Base-by-base conservation (phyloP, 2,329 filamentous ascomycete species). In the Sclerotinia glacialis region DNA sequence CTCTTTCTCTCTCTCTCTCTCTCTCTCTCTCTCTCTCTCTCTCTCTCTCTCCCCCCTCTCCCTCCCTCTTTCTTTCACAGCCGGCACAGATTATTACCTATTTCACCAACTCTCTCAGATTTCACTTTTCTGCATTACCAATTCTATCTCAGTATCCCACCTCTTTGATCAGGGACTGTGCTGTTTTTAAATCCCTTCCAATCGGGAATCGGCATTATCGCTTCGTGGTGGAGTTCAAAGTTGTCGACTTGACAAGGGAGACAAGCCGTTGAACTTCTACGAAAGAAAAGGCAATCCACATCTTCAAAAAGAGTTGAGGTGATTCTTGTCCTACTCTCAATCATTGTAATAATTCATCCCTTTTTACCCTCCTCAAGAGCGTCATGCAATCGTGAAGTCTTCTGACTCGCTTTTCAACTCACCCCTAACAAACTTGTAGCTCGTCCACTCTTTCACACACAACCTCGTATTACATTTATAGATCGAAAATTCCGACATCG, bases 171-270 rank as follows among this genome's bases (percentile, higher is more conserved):
- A 50, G 47, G 59, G 60, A 46, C 49, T 55, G 47, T 53, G 37
- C 59, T 55, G 37, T 56, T 64, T 49, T 34, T n/a, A 52, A 58
- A 46, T 46, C 34, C 50, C 58, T 66, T 62, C 65, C 65, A 62
- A 66, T 66, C 65, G 65, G 65, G 50, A 63, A 63, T 63, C 65
- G 65, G 65, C 65, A 62, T 60, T 65, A 11, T 66, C 65, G 65
- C 65, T 66, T 66, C 55, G 50, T 47, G 16, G 65, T 63, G 65
- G 65, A 63, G 58, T 23, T 65, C 42, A 47, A 64, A 52, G 34
- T 65, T 65, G 63, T 65, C 54, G 63, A 58, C 31, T 50, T 65
- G 63, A 65, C 63, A 65, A 65, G 63, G 54, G 63, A 65, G 54
- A 49, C 23, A 42, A 31, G 46, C 54, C 54, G 53, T 65, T 65